Evolutionary conservation across 1,284 basidiomycete species (phyloP).

Genomic region (Malassezia restricta): DNA sequence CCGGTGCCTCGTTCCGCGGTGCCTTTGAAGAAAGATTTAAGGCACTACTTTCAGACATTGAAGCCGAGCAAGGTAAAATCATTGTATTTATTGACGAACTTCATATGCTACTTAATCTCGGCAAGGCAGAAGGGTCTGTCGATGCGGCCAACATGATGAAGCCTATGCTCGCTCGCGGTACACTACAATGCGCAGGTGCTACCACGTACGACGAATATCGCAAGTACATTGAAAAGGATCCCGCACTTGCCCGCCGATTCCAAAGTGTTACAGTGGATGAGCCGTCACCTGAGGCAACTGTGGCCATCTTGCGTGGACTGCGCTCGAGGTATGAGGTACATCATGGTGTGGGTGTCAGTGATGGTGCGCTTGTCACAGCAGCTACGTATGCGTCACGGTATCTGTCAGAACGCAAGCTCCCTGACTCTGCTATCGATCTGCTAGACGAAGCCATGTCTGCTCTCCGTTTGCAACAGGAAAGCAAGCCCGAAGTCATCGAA

Average conservation of each 20-base stretch:
- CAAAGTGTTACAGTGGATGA: constrained; percentile 78
- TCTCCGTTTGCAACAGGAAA: constrained; percentile 78
- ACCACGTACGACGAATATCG: constrained; percentile 84
- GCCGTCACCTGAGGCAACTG: constrained; percentile 72
- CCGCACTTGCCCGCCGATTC: constrained; percentile 83
- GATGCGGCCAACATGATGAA: constrained; percentile 30
- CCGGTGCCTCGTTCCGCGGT: constrained; percentile 87
- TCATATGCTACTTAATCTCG: constrained; percentile 40
- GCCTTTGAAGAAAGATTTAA: constrained; percentile 97
- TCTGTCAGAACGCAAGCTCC: constrained; percentile 49
- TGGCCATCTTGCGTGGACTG: constrained; percentile 79
- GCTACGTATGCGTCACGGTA: constrained; percentile 87
- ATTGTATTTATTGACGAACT: constrained; percentile 90
- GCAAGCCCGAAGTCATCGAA: constrained; percentile 75
- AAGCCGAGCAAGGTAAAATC: constrained; percentile 73
- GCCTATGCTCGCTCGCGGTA: constrained; percentile 58
- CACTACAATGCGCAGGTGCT: constrained; percentile 74
- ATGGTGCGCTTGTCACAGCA: constrained; percentile 74
- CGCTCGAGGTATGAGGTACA: constrained; percentile 59
- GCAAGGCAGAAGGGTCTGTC: constrained; percentile 26
- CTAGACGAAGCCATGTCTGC: constrained; percentile 51
- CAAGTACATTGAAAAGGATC: constrained; percentile 74
- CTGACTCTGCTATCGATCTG: constrained; percentile 35
- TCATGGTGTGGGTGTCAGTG: constrained; percentile 59
- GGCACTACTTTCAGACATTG: constrained; percentile 74